Evolutionary conservation across 352 stramenopile species (phyloP).

Genomic region (Halophytophthora polymorphica): DNA sequence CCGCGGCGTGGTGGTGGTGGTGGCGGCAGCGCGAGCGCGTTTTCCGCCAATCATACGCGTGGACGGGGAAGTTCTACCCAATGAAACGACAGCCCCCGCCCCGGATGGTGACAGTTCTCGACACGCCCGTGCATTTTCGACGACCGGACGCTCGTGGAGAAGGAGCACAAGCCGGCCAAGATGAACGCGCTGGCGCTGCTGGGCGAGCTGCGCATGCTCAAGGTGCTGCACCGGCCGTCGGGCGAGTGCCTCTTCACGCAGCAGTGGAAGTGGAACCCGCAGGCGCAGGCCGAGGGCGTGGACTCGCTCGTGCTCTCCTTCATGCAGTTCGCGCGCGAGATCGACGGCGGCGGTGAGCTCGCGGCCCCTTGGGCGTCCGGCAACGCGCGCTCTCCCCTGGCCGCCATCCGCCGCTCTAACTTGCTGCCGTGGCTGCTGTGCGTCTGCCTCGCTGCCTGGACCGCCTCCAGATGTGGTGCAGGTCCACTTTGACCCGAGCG

Average conservation of each 20-base stretch:
- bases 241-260: conserved; percentile 75
- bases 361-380: too few relatives aligned
- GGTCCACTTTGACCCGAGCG: conserved; percentile 56
- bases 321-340: conserved; percentile 81
- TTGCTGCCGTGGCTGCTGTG: too few relatives aligned
- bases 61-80: too few relatives aligned
- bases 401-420: too few relatives aligned
- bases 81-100: too few relatives aligned
- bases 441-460: background rate
- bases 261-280: conserved; percentile 79
- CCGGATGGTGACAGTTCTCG: too few relatives aligned
- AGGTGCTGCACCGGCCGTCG: conserved; percentile 64
- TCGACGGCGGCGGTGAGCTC: conserved; percentile 74
- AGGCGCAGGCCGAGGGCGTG: conserved; percentile 67
- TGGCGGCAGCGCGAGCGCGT: too few relatives aligned
- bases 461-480: conserved; percentile 55
- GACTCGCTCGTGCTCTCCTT: conserved; percentile 82
- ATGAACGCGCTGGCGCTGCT: conserved; percentile 43
- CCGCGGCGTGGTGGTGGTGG: too few relatives aligned
- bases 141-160: too few relatives aligned
- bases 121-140: too few relatives aligned
- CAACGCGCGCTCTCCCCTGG: too few relatives aligned
- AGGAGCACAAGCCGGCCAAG: conserved; percentile 6
- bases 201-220: conserved; percentile 62
- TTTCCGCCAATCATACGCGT: too few relatives aligned